Percentiles rank a stretch among this genome's conserved stretches.
These are phyloP conservation scores for Colletotrichum sp. DNA, from an alignment of 2,329 filamentous ascomycete species.

Conservation along the genomic window DNA sequence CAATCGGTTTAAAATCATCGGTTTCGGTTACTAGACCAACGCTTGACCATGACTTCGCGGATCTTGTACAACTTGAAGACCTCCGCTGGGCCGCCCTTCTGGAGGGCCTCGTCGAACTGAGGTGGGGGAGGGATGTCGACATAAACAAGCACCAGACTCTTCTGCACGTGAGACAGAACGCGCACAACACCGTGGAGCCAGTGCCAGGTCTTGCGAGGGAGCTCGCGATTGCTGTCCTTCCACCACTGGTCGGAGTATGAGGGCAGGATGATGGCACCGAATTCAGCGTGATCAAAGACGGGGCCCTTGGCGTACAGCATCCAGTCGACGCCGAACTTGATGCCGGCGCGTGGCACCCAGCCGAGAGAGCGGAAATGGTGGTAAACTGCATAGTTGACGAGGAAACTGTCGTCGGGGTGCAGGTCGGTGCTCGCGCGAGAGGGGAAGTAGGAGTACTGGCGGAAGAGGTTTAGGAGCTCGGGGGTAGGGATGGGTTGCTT, in stretches of 20 bases:
- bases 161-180: slow-evolving; percentile 87
- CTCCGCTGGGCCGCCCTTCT: slow-evolving; percentile 60
- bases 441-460: slow-evolving; percentile 73
- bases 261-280: slow-evolving; percentile 83
- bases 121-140: slow-evolving; percentile 84
- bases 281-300: slow-evolving; percentile 94
- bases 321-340: slow-evolving; percentile 95
- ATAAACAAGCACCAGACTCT: slow-evolving; percentile 88
- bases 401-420: slow-evolving; percentile 80
- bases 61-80: slow-evolving; percentile 75
- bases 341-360: slow-evolving; percentile 90
- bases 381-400: slow-evolving; percentile 87
- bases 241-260: slow-evolving; percentile 80
- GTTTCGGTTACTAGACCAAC: slow-evolving; percentile 86
- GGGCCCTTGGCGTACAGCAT: slow-evolving; percentile 93
- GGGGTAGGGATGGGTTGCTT: slow-evolving; percentile 52
- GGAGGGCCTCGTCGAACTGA: slow-evolving; percentile 46
- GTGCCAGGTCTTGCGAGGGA: slow-evolving; percentile 67
- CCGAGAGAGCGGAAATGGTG: slow-evolving; percentile 96
- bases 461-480: slow-evolving; percentile 70
- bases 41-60: slow-evolving; percentile 78
- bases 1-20: slow-evolving; percentile 29
- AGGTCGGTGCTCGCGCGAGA: slow-evolving; percentile 53
- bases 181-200: slow-evolving; percentile 91
- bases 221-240: slow-evolving; percentile 59